Base-by-base conservation (phyloP, 2,329 filamentous ascomycete genomes). In the Fusarium siculi region DNA sequence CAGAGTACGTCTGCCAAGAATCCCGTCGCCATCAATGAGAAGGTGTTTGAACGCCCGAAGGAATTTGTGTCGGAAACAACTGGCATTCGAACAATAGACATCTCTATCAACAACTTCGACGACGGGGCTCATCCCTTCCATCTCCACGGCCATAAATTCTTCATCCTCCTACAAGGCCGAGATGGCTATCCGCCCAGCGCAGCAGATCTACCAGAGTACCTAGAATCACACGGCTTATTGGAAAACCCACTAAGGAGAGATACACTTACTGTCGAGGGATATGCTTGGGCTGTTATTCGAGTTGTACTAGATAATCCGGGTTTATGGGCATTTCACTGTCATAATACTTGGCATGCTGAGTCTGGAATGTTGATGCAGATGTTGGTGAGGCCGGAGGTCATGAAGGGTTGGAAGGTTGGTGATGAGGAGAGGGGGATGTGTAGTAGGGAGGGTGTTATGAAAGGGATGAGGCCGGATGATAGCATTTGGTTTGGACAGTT, bases 311-410 rank as follows among this genome's bases (percentile, higher is more conserved):
- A 90, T 66, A 90, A 90, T 74, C 85, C 88, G 0, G 89, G 89
- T 2, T 72, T 88, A 4, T 90, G 89, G 88, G 83, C 86, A 1
- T 85, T 90, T 28, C 88, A 90, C 76, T 90, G 88, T 72, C 88
- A 90, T 72, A 85, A 89, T 65, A 81, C 83, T 1, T 91, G 89
- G 89, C 89, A 91, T 74, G 83, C 84, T 1, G 87, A 89, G 72
- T 85, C 88, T 3, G 88, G 89, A 3, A 84, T 90, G 82, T 66
- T 86, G 37, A 91, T 91, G 89, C 87, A 90, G 78, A 85, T 92
- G 60, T 74, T 84, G 16, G 82, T 81, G 2, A 73, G 76, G 16
- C 72, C 75, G 0, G 80, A 82, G 3, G 75, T 75, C 9, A 76
- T 82, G 9, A 63, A 68, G 1, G 42, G 42, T 7, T 81, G 80